These are phyloP conservation scores for Platismatia glauca DNA, from an alignment of 495 filamentous ascomycete species.

Conservation along the genomic window DNA sequence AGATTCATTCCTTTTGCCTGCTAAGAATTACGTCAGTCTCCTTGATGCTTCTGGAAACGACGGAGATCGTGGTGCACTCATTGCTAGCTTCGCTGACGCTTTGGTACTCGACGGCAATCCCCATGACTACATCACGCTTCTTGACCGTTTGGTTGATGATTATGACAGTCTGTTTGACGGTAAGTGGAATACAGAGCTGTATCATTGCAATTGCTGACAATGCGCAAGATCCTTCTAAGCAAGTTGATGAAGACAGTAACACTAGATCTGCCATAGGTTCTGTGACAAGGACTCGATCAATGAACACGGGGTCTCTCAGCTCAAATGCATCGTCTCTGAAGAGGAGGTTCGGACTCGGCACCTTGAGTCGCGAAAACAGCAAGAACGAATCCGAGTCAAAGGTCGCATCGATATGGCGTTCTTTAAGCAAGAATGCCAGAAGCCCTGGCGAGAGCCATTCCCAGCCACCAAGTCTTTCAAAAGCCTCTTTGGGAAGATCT, in stretches of 20 bases:
- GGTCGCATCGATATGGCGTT: slow-evolving; percentile 74
- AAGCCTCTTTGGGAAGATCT: slow-evolving; percentile 59
- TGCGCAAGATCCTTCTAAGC: slow-evolving; percentile 23
- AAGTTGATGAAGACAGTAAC: slow-evolving; percentile 2
- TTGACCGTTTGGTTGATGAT: slow-evolving; percentile 90
- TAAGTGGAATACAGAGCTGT: not conserved
- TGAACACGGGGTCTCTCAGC: slow-evolving; percentile 48
- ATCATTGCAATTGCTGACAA: not conserved
- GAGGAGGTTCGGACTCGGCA: slow-evolving; percentile 71
- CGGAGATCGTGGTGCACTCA: slow-evolving; percentile 82
- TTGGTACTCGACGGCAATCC: slow-evolving; percentile 69
- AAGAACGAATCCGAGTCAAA: slow-evolving; percentile 59
- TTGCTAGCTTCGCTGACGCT: slow-evolving; percentile 82
- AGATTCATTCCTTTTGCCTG: not conserved
- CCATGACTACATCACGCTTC: slow-evolving; percentile 75
- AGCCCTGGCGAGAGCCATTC: slow-evolving; percentile 44
- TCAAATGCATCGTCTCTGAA: slow-evolving; percentile 78
- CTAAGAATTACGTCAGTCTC: slow-evolving; percentile 30
- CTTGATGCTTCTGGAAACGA: slow-evolving; percentile 93
- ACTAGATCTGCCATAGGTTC: slow-evolving; percentile 31
- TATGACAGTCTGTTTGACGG: slow-evolving; percentile 77
- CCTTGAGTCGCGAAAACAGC: slow-evolving; percentile 66
- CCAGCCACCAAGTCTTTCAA: slow-evolving; percentile 49
- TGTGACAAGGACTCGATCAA: slow-evolving; percentile 39
- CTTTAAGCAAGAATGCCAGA: slow-evolving; percentile 69